These are phyloP conservation scores for Tolypocladium ovalisporum DNA, from an alignment of 2,329 filamentous ascomycete species.

Conservation along the genomic window DNA sequence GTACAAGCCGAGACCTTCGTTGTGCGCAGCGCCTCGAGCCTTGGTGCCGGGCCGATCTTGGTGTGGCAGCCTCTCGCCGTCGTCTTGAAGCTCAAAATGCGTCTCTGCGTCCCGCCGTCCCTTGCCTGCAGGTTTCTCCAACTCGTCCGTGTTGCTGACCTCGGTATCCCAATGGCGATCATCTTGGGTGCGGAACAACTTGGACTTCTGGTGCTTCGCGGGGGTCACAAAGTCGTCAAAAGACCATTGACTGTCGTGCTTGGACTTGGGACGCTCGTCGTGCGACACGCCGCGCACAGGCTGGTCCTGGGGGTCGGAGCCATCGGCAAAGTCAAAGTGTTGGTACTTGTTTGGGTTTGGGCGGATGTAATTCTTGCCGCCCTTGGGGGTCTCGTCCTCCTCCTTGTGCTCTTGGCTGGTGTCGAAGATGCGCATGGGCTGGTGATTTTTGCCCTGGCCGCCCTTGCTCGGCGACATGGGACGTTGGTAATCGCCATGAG, in stretches of 20 bases:
- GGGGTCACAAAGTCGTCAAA: constrained; percentile 86
- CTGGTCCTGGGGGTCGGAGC: constrained; percentile 39
- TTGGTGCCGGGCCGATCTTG: constrained; percentile 30
- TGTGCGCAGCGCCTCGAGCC: constrained; percentile 46
- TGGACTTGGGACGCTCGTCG: constrained; percentile 38
- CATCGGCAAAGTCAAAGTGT: constrained; percentile 75
- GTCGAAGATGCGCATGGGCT: constrained; percentile 53
- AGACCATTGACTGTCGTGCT: constrained; percentile 68
- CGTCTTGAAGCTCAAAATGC: constrained; percentile 78
- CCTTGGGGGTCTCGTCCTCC: constrained; percentile 29
- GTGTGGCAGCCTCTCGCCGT: constrained; percentile 47
- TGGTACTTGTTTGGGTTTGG: constrained; percentile 71
- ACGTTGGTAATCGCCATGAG: constrained; percentile 34
- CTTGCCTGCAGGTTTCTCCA: constrained; percentile 48
- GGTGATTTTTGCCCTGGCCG: constrained; percentile 50
- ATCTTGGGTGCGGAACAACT: constrained; percentile 53
- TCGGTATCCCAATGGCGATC: constrained; percentile 72
- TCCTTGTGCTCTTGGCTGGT: constrained; percentile 33
- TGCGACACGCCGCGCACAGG: constrained; percentile 28
- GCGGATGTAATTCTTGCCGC: constrained; percentile 36
- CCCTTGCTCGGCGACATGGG: constrained; percentile 37
- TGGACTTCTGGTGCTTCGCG: constrained; percentile 54
- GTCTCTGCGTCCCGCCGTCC: constrained; percentile 68
- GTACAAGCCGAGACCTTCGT: constrained; percentile 61
- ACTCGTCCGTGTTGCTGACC: constrained; percentile 39